Evolutionary conservation across 805 yeast genomes (phyloP), one percentile per base, ranked within the genome.

Genomic region (Candida dendrica): DNA sequence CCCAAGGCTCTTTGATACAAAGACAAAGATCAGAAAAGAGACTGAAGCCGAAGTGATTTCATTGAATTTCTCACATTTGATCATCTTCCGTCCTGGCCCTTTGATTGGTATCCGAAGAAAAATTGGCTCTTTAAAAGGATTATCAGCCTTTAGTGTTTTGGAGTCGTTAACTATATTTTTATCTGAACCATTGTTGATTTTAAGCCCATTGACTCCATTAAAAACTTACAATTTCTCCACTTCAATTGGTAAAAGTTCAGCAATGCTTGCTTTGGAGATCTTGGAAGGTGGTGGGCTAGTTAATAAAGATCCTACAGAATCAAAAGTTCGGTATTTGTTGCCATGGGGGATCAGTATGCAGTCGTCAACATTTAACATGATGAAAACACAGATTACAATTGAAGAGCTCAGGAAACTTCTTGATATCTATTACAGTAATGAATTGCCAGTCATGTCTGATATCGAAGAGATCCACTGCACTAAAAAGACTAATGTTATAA

Each of bases 41-140:
- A 35, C 29, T 7, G 37, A 35, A 22, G 7, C 13, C 4, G 37
- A 35, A 17, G 10, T 35, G 4, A 13, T 14, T 6, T 8, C 6
- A 5, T 22, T 35, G n/a, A 15, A 20, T 8, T 35, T 35, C 4
- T 10, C n/a, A 14, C 14, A 22, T 6, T 20, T 20, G 4, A 14
- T 22, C 6, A 20, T 35, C n/a, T 14, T 35, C 5, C 19, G 32
- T 18, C 26, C 19, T 18, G 41, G 31, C 26, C 26, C 37, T 6
- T n/a, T 29, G 40, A 37, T 26, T 33, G 33, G 38, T 40, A 11
- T 34, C 8, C 13, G 18, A 18, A n/a, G 16, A 27, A 42, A 31
- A 34, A 6, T 6, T 18, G 36, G 15, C 19, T 18, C 26, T 19
- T 8, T 19, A 2, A 34, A 34, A 6, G 24, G n/a, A 19, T 34